A percentile compares a stretch with the other conserved stretches of the same genome.
Conservation (phyloP, 1,284 basidiomycete species). For the Amylostereum areolatum region DNA sequence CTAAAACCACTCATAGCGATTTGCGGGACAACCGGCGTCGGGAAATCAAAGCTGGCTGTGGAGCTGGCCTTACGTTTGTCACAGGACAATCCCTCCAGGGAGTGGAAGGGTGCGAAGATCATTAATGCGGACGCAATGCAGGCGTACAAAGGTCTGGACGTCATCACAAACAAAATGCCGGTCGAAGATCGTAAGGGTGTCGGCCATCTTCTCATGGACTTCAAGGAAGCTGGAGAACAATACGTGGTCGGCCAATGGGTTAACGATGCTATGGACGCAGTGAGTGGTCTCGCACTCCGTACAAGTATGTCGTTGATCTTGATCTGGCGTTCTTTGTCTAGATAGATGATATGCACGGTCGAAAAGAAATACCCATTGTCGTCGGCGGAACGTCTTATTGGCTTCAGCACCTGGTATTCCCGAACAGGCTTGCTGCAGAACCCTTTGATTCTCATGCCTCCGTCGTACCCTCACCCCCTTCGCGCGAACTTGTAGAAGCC, state of each 20-base stretch:
- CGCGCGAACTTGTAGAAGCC: conserved; percentile 25
- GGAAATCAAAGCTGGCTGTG: conserved; percentile 91
- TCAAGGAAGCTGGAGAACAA: conserved; percentile 81
- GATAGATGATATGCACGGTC: conserved; percentile 65
- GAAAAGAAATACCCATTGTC: conserved; percentile 73
- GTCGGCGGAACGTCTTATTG: conserved; percentile 98
- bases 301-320: background rate
- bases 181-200: conserved; percentile 72
- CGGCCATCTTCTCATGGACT: conserved; percentile 85
- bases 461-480: conserved; percentile 9
- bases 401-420: conserved; percentile 89
- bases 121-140: conserved; percentile 99
- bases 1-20: conserved; percentile 72
- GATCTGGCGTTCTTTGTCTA: conserved; percentile 29
- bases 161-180: conserved; percentile 95
- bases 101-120: conserved; percentile 63
- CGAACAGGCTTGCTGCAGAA: conserved; percentile 48
- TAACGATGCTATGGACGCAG: conserved; percentile 62
- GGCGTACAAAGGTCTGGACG: conserved; percentile 88
- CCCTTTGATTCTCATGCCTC: conserved; percentile 1
- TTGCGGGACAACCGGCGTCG: conserved; percentile 94
- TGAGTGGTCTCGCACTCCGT: conserved; percentile 29
- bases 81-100: conserved; percentile 21
- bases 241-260: conserved; percentile 88
- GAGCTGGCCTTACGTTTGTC: conserved; percentile 70